phyloP scores from a whole-genome alignment of 163 green algal species.

The Chloroidium sp. region DNA sequence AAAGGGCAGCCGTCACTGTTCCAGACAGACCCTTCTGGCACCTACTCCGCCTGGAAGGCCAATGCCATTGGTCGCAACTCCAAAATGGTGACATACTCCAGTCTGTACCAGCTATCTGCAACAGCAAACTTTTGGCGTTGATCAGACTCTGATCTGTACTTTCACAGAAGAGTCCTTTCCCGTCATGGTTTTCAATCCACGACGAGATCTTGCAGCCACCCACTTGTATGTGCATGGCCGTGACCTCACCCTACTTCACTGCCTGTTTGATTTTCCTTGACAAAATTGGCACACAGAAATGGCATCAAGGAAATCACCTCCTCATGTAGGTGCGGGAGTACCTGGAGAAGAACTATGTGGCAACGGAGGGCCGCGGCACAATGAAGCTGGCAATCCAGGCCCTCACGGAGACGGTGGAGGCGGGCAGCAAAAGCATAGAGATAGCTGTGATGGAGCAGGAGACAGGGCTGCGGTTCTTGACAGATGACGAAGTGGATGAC shows the following conservation, averaged over 20 bases:
- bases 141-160: no score
- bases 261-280: not conserved
- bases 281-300: not conserved
- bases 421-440: conserved; percentile 91
- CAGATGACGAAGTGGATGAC: conserved; percentile 78
- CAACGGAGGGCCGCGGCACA: conserved; percentile 63
- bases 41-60: conserved; percentile 94
- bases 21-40: conserved; percentile 96
- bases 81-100: conserved; percentile 67
- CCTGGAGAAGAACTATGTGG: conserved; percentile 94
- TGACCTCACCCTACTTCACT: no score
- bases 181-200: no score
- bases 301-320: not conserved
- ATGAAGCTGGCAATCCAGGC: conserved; percentile 87
- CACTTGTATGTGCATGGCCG: no score
- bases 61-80: conserved; percentile 94
- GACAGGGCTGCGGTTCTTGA: conserved; percentile 58
- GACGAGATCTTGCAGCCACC: no score
- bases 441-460: conserved; percentile 72
- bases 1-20: conserved; percentile 66
- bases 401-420: conserved; percentile 93
- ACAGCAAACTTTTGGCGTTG: no score
- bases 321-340: conserved; percentile 78
- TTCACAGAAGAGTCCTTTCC: no score
- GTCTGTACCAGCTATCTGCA: no score